Base-by-base conservation (phyloP, 164 flowering plant species). In the Buxus sempervirens region DNA sequence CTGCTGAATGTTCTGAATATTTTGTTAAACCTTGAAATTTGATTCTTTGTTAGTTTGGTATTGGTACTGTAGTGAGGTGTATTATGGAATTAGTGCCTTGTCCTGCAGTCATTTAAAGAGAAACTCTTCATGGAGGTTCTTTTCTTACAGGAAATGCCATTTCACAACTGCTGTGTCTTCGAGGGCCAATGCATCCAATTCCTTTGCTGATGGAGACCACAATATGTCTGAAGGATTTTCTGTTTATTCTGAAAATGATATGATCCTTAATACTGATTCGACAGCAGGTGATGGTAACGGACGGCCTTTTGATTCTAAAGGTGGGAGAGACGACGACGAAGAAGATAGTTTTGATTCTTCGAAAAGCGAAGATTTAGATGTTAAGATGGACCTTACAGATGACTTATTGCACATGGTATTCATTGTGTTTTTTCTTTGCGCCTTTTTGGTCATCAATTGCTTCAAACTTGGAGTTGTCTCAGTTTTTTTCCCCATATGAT, bases 341-440 rank as follows among this genome's bases (percentile, higher is more conserved):
- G 72, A 68, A 56, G 72, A 74, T 65, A 78, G 73, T 36, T 58
- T 26, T 70, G 79, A 60, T 65, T 9, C 66, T 72, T 63, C 77
- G 9, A 75, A 66, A 38, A 13, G 66, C 26, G 98, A 90, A 64
- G 90, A 81, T 49, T 73, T 70, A 4, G 89, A 83, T 73, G 81
- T 87, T 63, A 81, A 82, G 63, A 89, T 92, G 94, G 98, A 96
- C 80, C 91, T 96, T 61, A 90, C 96, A 0, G 99, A 92, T 78
- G 99, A 96, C 78, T 70, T 96, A 25, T 73, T 96, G 79, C 99
- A 96, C 79, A 90, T 89, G 98, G 99, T 96, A 81, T 70, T 62
- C 18, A 24, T 13, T n/a, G 20, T 6, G 0, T 32, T 63, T 15
- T 16, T 54, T 55, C 18, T 22, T 23, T 42, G 36, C 9, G 60